phyloP scores from a whole-genome alignment of 257 asterid species.

The Agastache rugosa region DNA sequence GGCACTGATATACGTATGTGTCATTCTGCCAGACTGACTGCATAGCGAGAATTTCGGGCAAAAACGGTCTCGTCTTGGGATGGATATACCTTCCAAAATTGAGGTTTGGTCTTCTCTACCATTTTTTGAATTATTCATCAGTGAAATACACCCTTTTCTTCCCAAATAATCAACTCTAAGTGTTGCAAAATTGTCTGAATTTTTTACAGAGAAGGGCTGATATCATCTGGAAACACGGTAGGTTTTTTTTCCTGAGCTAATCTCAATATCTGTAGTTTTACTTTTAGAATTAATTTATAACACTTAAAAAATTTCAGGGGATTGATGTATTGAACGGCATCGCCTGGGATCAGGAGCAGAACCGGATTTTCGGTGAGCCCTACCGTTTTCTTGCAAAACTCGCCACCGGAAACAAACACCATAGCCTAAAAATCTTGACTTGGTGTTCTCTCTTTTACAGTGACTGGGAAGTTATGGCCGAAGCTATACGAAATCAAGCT shows the following conservation, averaged over 20 bases:
- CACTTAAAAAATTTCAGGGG: slow-evolving; percentile 45
- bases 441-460: slow-evolving; percentile 38
- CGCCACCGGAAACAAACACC: not conserved
- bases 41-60: slow-evolving; percentile 82
- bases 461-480: slow-evolving; percentile 84
- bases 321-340: slow-evolving; percentile 91
- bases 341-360: slow-evolving; percentile 75
- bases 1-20: not conserved
- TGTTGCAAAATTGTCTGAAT: slow-evolving; percentile 28
- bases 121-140: slow-evolving; percentile 11
- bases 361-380: slow-evolving; percentile 74
- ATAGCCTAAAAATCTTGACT: not conserved
- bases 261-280: not conserved
- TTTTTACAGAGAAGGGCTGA: slow-evolving; percentile 56
- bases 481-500: slow-evolving; percentile 66
- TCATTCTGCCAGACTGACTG: slow-evolving; percentile 79
- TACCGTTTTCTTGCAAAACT: not conserved
- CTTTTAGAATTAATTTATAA: not conserved
- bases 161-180: not conserved
- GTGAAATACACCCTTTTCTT: not conserved
- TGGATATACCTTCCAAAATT: slow-evolving; percentile 85
- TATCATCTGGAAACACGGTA: slow-evolving; percentile 64
- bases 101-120: slow-evolving; percentile 51
- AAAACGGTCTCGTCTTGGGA: slow-evolving; percentile 68
- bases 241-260: slow-evolving; percentile 16